Percentiles rank a stretch among this genome's conserved stretches.
These are phyloP conservation scores for Ramichloridium luteum DNA, from an alignment of 2,329 filamentous ascomycete species.

Conservation along the genomic window DNA sequence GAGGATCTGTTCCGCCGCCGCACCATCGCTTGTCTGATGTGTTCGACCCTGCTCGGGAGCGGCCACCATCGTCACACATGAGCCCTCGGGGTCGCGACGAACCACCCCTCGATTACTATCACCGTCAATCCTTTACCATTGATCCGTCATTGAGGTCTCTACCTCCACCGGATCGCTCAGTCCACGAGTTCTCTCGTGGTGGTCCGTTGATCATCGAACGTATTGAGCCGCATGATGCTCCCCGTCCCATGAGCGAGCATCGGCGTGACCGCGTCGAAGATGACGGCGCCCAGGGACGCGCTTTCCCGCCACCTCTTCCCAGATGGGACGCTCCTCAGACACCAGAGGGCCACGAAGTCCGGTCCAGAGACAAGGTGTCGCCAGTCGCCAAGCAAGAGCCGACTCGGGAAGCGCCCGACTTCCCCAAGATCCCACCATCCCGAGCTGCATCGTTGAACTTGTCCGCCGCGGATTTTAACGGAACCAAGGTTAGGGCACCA, in stretches of 20 bases:
- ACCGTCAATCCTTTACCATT: constrained; percentile 5
- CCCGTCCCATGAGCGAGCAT: not conserved
- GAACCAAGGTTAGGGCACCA: constrained; percentile 4
- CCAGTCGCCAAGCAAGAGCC: not conserved
- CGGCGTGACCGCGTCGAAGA: not conserved
- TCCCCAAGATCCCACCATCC: constrained; percentile 8
- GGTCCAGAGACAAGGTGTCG: not conserved
- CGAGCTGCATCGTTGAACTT: constrained; percentile 13
- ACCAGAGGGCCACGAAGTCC: constrained; percentile 1
- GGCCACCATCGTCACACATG: not conserved
- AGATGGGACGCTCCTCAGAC: not conserved
- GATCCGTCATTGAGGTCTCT: constrained; percentile 4
- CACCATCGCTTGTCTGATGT: not conserved
- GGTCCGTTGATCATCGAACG: constrained; percentile 12
- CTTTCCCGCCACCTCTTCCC: not conserved
- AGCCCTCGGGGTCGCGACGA: not conserved
- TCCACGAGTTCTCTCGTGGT: constrained; percentile 10
- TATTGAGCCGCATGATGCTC: constrained; percentile 5
- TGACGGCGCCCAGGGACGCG: not conserved
- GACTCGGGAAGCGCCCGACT: constrained; percentile 2
- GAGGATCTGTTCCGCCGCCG: not conserved
- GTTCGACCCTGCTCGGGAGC: constrained; percentile 7
- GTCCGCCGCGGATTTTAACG: constrained; percentile 11
- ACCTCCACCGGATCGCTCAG: constrained; percentile 4
- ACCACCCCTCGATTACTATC: constrained; percentile 5